Evolutionary conservation across 345 rosid species (phyloP), one percentile per base, ranked within the genome.

Genomic region (Sisymbrium irio): DNA sequence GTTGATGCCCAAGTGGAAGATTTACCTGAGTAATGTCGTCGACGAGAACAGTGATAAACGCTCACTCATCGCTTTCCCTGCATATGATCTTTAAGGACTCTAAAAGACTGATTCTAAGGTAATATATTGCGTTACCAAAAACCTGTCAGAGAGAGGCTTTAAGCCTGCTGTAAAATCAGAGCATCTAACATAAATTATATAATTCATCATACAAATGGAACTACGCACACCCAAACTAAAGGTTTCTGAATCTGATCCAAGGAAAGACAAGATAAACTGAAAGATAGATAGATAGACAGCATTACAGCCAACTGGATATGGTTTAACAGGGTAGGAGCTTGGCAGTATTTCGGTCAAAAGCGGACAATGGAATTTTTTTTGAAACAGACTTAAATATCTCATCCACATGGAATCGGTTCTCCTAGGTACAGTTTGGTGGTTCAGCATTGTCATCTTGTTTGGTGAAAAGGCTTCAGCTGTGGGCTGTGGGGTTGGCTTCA

Each of bases 401-500:
- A 68, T 60, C 83, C 90, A 74, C 71, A 82, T 77, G 67, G 50
- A 74, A 84, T 78, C 82, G 85, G 96, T 85, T 80, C 94, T 82
- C 79, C 83, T 89, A 80, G 82, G 88, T 83, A 78, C 80, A 88
- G 94, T 82, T 80, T 87, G 84, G 72, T 65, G 86, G 96, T 88
- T 88, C 93, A 87, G 70, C 79, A 86, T 72, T 88, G 90, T 92
- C 99, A 88, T 92, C 99, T 67, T 74, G 89, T 83, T 87, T 83
- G 82, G 92, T 86, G 93, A 82, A 51, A 73, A 62, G 89, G 94
- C 97, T 84, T 88, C 96, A 85, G 83, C 86, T 83, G 84, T 80
- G 80, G 86, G 69, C 87, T 83, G 87, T 88, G 82, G 82, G 89
- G 83, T 88, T 76, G 87, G 92, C 98, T 82, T 90, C 98, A 82